Base-by-base conservation (phyloP, 306 rosid genomes). In the Lathyrus oleraceus region DNA sequence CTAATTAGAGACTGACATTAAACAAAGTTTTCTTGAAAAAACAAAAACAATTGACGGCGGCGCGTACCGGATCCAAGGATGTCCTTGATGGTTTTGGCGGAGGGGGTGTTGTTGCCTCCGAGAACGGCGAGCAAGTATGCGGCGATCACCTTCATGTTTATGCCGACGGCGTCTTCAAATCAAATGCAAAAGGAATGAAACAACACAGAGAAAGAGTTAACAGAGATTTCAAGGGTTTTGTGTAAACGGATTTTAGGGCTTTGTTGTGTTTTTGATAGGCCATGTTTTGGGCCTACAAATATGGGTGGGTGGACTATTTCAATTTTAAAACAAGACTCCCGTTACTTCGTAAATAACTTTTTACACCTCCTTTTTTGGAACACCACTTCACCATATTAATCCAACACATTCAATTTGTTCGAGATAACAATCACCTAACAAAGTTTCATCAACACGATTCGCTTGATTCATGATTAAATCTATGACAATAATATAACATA, bases 91-190 rank as follows among this genome's bases (percentile, higher is more conserved):
- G 66, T 81, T 3, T 32, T 45, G 25, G 78, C 59, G 8, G 85
- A 81, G 15, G 92, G 92, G 42, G 32, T 52, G 48, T 58, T 3
- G 79, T 85, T 81, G 68, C 92, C 92, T 13, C 92, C 89, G 39
- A 87, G 76, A 2, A 83, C 87, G 47, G 89, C 89, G 4, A 87
- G 71, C 82, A 87, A 61, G 36, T 87, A 87, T 0, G 89, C 89
- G 25, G 89, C 92, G 1, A 87, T 57, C 5, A 83, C 86, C 89
- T 87, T 87, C 92, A 87, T 87, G 53, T 65, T 82, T 75, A 78
- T 56, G 67, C 42, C 0, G 62, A 32, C 72, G 61, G 48, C 48
- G 72, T 48, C 9, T 45, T 27, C 58, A 4, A 64, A 43, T 10
- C 58, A 57, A 7, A 6, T 30, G 23, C 23, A 1, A 30, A n/a